phyloP scores from a whole-genome alignment of 2,329 filamentous ascomycete species.

The Lasiodiplodia hormozganensis region DNA sequence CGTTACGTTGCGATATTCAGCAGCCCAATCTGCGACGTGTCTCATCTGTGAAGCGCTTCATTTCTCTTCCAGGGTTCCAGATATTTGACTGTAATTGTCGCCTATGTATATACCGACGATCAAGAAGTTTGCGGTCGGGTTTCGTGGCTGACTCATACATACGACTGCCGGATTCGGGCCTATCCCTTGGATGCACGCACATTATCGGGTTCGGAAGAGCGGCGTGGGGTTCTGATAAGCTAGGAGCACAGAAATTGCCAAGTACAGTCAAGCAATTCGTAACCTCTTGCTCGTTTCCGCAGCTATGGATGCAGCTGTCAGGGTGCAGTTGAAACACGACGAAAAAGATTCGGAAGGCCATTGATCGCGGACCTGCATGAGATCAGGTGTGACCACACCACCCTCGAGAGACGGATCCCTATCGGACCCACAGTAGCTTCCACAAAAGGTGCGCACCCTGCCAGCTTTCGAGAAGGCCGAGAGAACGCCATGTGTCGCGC shows the following conservation, averaged over 20 bases:
- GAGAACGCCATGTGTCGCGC: slow-evolving; percentile 17
- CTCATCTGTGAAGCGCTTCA: no score
- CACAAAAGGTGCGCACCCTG: slow-evolving; percentile 11
- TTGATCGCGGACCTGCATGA: slow-evolving; percentile 15
- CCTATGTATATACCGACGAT: not conserved
- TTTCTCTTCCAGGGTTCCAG: no score
- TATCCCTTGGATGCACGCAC: not conserved
- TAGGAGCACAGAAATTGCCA: not conserved
- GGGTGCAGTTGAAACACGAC: slow-evolving; percentile 5
- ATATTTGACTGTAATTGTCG: not conserved
- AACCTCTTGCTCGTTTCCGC: not conserved
- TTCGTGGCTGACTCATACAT: slow-evolving; percentile 14
- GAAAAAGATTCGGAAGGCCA: slow-evolving; percentile 19
- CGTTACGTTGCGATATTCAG: not conserved
- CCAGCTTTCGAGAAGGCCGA: not conserved
- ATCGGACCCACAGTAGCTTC: slow-evolving; percentile 20
- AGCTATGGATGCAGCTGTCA: not conserved
- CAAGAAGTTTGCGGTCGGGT: not conserved
- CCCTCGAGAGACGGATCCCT: slow-evolving; percentile 20
- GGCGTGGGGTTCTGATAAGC: slow-evolving; percentile 6
- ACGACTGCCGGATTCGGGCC: slow-evolving; percentile 8
- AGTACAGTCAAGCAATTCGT: slow-evolving; percentile 2
- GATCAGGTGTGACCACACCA: slow-evolving; percentile 26
- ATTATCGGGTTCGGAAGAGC: not conserved
- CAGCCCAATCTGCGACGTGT: not conserved